Evolutionary conservation across 768 basidiomycete genomes (phyloP), one percentile per base, ranked within the genome.

Genomic region (Naganishia onofrii): DNA sequence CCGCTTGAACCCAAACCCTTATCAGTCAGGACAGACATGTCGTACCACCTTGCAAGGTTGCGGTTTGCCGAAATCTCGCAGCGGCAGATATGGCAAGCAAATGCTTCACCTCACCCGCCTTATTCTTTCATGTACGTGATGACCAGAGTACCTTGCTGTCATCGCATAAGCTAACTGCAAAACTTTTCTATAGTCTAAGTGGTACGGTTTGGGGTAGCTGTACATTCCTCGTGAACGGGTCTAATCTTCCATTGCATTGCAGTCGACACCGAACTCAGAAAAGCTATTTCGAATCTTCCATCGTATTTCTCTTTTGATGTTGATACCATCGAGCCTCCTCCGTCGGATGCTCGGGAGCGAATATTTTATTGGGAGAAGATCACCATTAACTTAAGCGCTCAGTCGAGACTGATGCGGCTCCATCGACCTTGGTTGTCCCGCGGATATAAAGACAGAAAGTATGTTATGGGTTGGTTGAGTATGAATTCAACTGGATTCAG

Each of bases 311-410:
- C 78, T 48, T 76, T 78, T 23, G 75, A 77, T 46, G 34, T 74
- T 0, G 68, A 57, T 29, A 68, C 71, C 28, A 29, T 56, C 6
- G 69, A 68, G 38, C 77, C 72, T n/a, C 69, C 75, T 3, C 65
- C 71, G 2, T 66, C 73, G 26, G 74, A 78, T 46, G 68, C 76
- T n/a, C 76, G 75, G 54, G 71, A 70, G 17, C 70, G 76, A 2
- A 76, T 81, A 0, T 76, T 75, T 56, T 79, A 81, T 44, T 82
- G 80, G 66, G 81, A 82, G 70, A 79, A 77, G 70, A 75, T 80
- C 42, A 79, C 79, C 69, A 71, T 78, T 46, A 79, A 81, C 68
- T 70, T 82, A 13, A 78, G 77, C 13, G 75, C 79, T 26, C 81
- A 82, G 69, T 77, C 79, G 15, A 72, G 80, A 54, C 72, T 80